These are phyloP conservation scores for Striga asiatica DNA, from an alignment of 257 asterid genomes.

Conservation along the genomic window DNA sequence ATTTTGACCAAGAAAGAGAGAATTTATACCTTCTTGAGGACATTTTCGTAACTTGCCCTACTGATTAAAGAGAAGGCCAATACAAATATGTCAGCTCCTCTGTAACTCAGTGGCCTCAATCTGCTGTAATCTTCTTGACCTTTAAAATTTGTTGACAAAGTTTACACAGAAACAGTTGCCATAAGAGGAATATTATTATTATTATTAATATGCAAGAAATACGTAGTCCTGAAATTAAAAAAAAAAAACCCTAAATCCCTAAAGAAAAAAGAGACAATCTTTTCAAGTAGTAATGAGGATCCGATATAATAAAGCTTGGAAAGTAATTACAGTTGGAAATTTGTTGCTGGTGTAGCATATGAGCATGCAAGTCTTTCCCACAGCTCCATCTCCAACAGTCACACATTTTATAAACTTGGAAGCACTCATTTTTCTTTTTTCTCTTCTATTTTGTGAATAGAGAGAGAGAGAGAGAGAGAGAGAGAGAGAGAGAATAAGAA, in stretches of 20 bases:
- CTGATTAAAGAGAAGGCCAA: constrained; percentile 90
- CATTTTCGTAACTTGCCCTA: constrained; percentile 89
- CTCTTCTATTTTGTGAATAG: neutral
- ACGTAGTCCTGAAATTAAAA: neutral
- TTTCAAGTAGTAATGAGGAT: neutral
- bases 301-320: too few relatives aligned
- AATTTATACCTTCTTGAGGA: constrained; percentile 89
- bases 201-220: too few relatives aligned
- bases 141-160: constrained; percentile 15
- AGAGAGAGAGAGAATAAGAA: neutral
- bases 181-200: neutral
- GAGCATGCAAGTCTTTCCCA: constrained; percentile 98
- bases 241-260: neutral
- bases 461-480: neutral
- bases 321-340: constrained; percentile 60
- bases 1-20: too few relatives aligned
- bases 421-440: constrained; percentile 55
- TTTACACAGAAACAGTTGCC: neutral
- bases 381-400: constrained; percentile 97
- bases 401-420: constrained; percentile 97
- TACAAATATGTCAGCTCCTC: constrained; percentile 89
- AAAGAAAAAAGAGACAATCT: neutral
- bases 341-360: constrained; percentile 94
- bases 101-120: constrained; percentile 90
- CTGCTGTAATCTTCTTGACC: constrained; percentile 98